Evolutionary conservation across 306 rosid genomes (phyloP).

Genomic region (Malus domestica): DNA sequence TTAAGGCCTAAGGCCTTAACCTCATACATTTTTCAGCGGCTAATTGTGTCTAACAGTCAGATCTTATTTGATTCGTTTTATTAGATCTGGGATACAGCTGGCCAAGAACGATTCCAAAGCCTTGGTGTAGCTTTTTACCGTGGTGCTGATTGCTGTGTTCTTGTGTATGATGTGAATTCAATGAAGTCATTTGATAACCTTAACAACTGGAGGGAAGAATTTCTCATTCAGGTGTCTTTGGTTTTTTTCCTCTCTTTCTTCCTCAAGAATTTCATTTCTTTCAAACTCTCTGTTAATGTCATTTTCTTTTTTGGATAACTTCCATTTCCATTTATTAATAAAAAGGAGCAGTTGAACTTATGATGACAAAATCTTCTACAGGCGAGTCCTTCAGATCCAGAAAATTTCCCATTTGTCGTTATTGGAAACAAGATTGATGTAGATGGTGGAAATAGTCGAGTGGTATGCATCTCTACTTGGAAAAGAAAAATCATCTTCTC

Average conservation of each 20-base stretch:
- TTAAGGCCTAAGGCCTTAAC: constrained; percentile 2
- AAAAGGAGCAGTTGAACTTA: background rate
- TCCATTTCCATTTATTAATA: background rate
- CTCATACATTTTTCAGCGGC: background rate
- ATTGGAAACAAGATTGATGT: constrained; percentile 94
- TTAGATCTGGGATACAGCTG: constrained; percentile 99
- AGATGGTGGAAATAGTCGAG: constrained; percentile 96
- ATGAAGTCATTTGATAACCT: constrained; percentile 96
- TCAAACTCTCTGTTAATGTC: background rate
- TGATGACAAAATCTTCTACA: constrained; percentile 33
- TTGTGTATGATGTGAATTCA: constrained; percentile 94
- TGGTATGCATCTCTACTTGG: constrained; percentile 45
- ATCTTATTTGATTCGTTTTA: constrained; percentile 2
- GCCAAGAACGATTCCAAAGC: constrained; percentile 98
- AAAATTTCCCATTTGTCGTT: constrained; percentile 95
- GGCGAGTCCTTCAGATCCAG: constrained; percentile 99
- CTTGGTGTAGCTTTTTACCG: constrained; percentile 99
- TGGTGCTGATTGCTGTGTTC: constrained; percentile 99
- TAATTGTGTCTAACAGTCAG: background rate
- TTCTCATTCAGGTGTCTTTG: constrained; percentile 73
- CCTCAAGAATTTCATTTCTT: background rate
- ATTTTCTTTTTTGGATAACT: background rate
- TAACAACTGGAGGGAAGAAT: constrained; percentile 98
- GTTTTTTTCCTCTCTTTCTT: background rate
- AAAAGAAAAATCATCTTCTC: background rate